Base-by-base conservation (phyloP, 2,329 filamentous ascomycete genomes). In the Stylonectria norvegica region DNA sequence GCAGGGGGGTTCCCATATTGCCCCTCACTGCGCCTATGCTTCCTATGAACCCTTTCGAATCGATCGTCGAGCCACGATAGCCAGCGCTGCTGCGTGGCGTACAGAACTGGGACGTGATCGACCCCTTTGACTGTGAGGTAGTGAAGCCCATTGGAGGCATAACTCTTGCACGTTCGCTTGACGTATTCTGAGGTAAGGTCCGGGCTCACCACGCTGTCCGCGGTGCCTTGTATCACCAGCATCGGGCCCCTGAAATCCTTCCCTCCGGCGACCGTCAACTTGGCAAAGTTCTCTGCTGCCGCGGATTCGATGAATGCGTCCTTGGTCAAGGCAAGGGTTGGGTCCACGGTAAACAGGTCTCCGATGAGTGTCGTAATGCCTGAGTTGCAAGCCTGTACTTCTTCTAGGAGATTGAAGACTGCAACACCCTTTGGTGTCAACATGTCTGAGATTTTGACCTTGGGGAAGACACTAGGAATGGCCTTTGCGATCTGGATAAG, bases 151-250 rank as follows among this genome's bases (percentile, higher is more conserved):
- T 48, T 47, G 8, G 47, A 29, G 1, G 47, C 42, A 20, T 42
- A 50, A 4, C 18, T 32, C 9, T 36, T 16, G 28, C 56, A 58
- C 3, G 56, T 58, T 29, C 34, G 18, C 16, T 51, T 40, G 18
- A 58, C 55, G 7, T 40, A 47, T 5, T 29, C 14, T 5, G 38
- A 25, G 3, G 50, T 52, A 3, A 50, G 6, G 5, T 22, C 2
- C 16, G 47, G 46, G 0, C 47, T 40, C 3, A 59, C 32, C 15
- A 43, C 45, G 4, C 14, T 14, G 18, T 65, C 59, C 1, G 29
- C 41, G 3, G 49, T 53, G 10, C 65, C 66, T 34, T 67, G 63
- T 2, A 68, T 15, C 4, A 69, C 60, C 0, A 69, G 50, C 47
- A 70, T 40, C 4, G 65, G 67, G 0, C 62, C 65, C 2, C 47